Base-by-base conservation (phyloP, 176 grass and related monocot species). In the Rhipidocladum racemiflorum region DNA sequence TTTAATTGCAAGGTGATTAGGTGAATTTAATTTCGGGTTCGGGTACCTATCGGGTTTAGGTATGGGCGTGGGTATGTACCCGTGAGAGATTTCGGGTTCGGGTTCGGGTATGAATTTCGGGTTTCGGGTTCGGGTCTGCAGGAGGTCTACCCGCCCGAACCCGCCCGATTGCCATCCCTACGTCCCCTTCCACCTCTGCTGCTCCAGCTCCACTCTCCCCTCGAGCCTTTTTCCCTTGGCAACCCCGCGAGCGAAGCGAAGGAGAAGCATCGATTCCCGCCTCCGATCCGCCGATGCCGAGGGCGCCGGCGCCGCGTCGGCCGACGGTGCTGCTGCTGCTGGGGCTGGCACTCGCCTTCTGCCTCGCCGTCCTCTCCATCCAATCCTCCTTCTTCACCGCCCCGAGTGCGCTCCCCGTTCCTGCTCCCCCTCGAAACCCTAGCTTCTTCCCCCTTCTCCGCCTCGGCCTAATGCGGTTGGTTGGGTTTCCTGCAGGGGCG, bases 331-430 rank as follows among this genome's bases (percentile, higher is more conserved):
- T 85, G 64, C 20, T 95, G 85, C 96, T 98, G n/a, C 88, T 98
- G 32, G 85, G 86, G 42, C 78, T 88, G 20, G 86, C 88, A 54
- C 86, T 98, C 48, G 84, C 79, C 46, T 95, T 95, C 92, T 95
- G 90, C 84, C 69, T 91, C 73, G 34, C 87, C 20, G 81, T 95
- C 36, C 86, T 98, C 85, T 91, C 71, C 90, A 93, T 98, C 86
- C 96, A 95, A 83, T 98, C 90, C 45, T 91, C 90, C 1, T 81
- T 86, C 76, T 96, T 95, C 90, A 89, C 92, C 27, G 64, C 68
- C 36, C 70, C 90, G 79, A 46, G 86, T 90, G 42, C 43, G 38
- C 46, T 29, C 39, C n/a, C 6, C 16, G 11, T 15, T 5, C 43
- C 32, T n/a, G 9, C 65, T 15, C 43, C 25, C 44, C 10, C 13